Evolutionary conservation across 768 basidiomycete genomes (phyloP).

Genomic region (Boletus reticulatus): DNA sequence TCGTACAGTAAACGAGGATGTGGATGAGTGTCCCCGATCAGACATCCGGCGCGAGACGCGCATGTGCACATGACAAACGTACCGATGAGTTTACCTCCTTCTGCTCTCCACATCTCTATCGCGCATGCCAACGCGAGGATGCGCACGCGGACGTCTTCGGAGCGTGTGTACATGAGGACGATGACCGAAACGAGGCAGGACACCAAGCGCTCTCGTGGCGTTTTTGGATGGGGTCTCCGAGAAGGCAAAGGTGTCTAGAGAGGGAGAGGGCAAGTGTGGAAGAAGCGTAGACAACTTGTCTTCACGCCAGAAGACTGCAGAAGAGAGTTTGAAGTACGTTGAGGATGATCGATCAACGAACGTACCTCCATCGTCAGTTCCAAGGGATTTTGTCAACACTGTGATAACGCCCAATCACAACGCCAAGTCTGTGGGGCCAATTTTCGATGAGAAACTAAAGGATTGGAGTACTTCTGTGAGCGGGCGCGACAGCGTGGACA

Average conservation of each 20-base stretch:
- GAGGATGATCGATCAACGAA: background rate
- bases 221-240: background rate
- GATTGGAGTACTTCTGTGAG: slow-evolving; percentile 60
- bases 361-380: slow-evolving; percentile 79
- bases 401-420: slow-evolving; percentile 67
- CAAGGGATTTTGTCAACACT: slow-evolving; percentile 66
- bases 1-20: no score
- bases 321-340: background rate
- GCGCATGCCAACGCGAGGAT: slow-evolving; percentile 68
- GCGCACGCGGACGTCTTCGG: slow-evolving; percentile 70
- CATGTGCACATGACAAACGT: slow-evolving; percentile 19
- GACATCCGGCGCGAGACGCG: no score
- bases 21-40: background rate
- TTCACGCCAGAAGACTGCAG: slow-evolving; percentile 84
- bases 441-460: slow-evolving; percentile 35
- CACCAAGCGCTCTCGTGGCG: slow-evolving; percentile 9
- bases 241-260: background rate
- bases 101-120: slow-evolving; percentile 70
- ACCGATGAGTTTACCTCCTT: slow-evolving; percentile 77
- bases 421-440: slow-evolving; percentile 30
- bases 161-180: slow-evolving; percentile 80
- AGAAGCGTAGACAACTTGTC: slow-evolving; percentile 68
- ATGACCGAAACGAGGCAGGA: slow-evolving; percentile 20
- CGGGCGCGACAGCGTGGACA: slow-evolving; percentile 69
- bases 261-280: slow-evolving; percentile 32